Percentiles rank a stretch among this genome's conserved stretches.
These are phyloP conservation scores for Aethionema arabicum DNA, from an alignment of 345 rosid species.

Conservation along the genomic window DNA sequence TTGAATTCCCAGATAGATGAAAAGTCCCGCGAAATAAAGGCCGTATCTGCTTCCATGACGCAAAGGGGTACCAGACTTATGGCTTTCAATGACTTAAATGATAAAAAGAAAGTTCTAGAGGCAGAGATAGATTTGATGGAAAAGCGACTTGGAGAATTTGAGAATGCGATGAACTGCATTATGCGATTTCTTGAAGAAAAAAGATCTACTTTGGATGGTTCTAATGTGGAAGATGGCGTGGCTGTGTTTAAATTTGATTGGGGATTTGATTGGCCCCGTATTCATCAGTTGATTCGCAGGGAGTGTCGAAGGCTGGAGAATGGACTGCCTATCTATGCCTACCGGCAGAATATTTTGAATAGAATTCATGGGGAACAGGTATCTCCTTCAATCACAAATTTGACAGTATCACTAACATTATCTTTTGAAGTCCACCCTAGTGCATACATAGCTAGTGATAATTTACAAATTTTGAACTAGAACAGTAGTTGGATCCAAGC, in stretches of 20 bases:
- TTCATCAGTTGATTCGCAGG: constrained; percentile 52
- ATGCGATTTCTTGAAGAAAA: constrained; percentile 43
- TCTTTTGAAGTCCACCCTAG: no score
- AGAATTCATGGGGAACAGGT: constrained; percentile 58
- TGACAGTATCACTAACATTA: neutral
- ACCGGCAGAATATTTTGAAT: constrained; percentile 49
- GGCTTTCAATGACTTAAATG: constrained; percentile 20
- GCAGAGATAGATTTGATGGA: constrained; percentile 42
- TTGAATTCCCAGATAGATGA: constrained; percentile 37
- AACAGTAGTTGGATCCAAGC: constrained; percentile 2
- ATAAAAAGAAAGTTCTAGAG: constrained; percentile 34
- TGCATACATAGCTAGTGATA: no score
- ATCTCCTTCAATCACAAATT: neutral
- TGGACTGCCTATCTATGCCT: constrained; percentile 72
- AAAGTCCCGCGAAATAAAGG: constrained; percentile 34
- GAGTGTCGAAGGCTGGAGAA: constrained; percentile 73
- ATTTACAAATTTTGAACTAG: no score
- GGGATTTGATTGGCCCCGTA: constrained; percentile 49
- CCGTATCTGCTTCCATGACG: constrained; percentile 9
- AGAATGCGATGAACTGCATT: constrained; percentile 50
- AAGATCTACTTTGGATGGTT: constrained; percentile 1
- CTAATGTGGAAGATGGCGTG: constrained; percentile 14
- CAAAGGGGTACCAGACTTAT: neutral
- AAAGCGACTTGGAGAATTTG: constrained; percentile 57
- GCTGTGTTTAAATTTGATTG: constrained; percentile 44